Conservation (phyloP, 108 stramenopile genomes). For the Ochromonas danica region DNA sequence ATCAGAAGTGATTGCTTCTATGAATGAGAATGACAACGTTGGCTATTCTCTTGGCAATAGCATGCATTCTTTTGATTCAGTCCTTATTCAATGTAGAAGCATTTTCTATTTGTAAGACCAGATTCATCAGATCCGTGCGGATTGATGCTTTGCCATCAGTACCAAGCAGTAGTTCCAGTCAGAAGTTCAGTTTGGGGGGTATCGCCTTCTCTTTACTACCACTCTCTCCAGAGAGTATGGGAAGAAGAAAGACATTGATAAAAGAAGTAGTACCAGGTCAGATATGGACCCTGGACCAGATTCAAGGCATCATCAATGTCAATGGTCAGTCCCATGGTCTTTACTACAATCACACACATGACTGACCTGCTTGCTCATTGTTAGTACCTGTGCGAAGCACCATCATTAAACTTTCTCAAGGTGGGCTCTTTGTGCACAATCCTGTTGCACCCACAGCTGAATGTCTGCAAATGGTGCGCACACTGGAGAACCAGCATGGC, state of each 20-base stretch:
- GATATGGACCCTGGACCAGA: slow-evolving; percentile 91
- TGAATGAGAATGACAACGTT: too few relatives aligned
- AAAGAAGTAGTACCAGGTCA: slow-evolving; percentile 68
- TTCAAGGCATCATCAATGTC: slow-evolving; percentile 85
- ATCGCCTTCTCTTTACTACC: neutral
- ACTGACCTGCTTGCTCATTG: neutral
- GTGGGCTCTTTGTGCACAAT: slow-evolving; percentile 81
- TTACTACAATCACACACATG: too few relatives aligned
- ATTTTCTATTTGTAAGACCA: too few relatives aligned
- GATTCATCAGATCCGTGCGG: too few relatives aligned
- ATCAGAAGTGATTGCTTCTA: too few relatives aligned
- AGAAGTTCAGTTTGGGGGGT: too few relatives aligned
- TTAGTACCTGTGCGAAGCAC: slow-evolving; percentile 79
- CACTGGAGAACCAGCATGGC: slow-evolving; percentile 66
- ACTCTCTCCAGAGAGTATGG: neutral
- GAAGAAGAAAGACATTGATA: slow-evolving; percentile 69
- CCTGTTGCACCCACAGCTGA: slow-evolving; percentile 85
- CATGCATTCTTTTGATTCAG: too few relatives aligned
- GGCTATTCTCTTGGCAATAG: too few relatives aligned
- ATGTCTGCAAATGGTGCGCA: slow-evolving; percentile 57
- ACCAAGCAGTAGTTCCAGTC: too few relatives aligned
- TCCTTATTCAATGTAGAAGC: too few relatives aligned
- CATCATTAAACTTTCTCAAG: slow-evolving; percentile 66
- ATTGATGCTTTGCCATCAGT: too few relatives aligned
- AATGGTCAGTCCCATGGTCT: slow-evolving; percentile 56